These are phyloP conservation scores for Phytophthora constricta DNA, from an alignment of 352 stramenopile genomes.

Conservation along the genomic window DNA sequence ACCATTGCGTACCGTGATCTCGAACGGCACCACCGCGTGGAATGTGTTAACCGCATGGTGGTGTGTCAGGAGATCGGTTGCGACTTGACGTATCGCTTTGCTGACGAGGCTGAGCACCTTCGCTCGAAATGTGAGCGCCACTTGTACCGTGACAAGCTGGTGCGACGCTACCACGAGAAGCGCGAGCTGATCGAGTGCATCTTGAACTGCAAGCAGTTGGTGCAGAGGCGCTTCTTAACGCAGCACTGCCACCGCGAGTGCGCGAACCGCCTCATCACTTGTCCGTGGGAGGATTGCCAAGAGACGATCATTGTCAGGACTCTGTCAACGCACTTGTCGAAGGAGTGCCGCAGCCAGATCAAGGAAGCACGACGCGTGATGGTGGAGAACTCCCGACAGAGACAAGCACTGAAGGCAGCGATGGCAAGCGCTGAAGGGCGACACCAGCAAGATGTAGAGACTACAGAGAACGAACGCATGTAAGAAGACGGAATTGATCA, in stretches of 20 bases:
- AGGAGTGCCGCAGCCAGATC: conserved; percentile 47
- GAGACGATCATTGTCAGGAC: conserved; percentile 58
- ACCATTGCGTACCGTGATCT: conserved; percentile 42
- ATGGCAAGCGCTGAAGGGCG: background rate
- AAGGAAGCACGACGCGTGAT: conserved; percentile 30
- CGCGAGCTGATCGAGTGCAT: conserved; percentile 51
- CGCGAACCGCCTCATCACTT: conserved; percentile 50
- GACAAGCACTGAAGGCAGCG: conserved; percentile 14
- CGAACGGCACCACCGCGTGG: conserved; percentile 57
- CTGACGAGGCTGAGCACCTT: conserved; percentile 41
- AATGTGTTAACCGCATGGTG: conserved; percentile 61
- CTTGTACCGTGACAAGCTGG: conserved; percentile 48
- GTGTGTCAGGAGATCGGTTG: conserved; percentile 61
- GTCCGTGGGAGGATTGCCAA: conserved; percentile 54
- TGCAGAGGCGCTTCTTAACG: conserved; percentile 46
- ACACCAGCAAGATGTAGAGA: too few relatives aligned
- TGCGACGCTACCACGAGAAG: conserved; percentile 44
- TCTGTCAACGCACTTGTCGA: conserved; percentile 41
- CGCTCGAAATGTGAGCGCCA: conserved; percentile 44
- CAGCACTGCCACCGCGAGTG: conserved; percentile 57
- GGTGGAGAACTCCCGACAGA: conserved; percentile 42
- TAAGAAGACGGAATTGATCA: conserved; percentile 31
- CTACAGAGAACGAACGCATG: conserved; percentile 1
- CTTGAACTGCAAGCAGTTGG: conserved; percentile 41
- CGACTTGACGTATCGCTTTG: conserved; percentile 40